Evolutionary conservation across 1,284 basidiomycete species (phyloP).

Genomic region (Quambalaria eucalypti): DNA sequence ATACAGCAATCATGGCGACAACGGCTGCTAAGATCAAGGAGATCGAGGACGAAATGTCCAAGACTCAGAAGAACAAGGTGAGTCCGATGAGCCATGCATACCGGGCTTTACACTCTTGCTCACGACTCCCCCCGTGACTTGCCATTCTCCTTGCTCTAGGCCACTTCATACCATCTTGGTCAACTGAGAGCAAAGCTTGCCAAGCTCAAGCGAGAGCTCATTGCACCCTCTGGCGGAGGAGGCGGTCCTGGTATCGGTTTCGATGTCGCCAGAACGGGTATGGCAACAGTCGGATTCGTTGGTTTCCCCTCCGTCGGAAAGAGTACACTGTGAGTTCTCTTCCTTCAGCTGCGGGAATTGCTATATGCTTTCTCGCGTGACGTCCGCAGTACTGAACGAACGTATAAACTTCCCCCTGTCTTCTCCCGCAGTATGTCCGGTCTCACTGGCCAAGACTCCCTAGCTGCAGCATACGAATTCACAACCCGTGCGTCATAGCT

Average conservation of each 20-base stretch:
- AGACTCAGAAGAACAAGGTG: conserved; percentile 51
- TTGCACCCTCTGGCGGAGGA: conserved; percentile 65
- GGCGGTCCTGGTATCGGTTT: conserved; percentile 66
- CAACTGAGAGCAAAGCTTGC: conserved; percentile 98
- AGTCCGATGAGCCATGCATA: not conserved
- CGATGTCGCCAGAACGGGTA: conserved; percentile 93
- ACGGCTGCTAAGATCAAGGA: conserved; percentile 65
- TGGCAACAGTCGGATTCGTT: conserved; percentile 70
- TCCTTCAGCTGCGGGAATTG: not conserved
- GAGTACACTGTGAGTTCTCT: conserved; percentile 57
- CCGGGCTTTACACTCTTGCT: not conserved
- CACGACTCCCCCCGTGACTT: too few species aligned
- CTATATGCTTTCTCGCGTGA: too few species aligned
- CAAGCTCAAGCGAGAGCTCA: conserved; percentile 88
- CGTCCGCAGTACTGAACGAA: not conserved
- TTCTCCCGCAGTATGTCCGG: conserved; percentile 84
- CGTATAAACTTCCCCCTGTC: conserved; percentile 5
- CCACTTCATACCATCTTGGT: conserved; percentile 67
- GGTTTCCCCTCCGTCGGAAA: conserved; percentile 53
- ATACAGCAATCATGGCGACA: not conserved
- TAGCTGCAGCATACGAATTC: conserved; percentile 97
- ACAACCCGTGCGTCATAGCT: conserved; percentile 58
- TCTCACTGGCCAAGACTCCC: conserved; percentile 91
- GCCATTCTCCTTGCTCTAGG: conserved; percentile 52
- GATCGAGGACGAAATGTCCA: conserved; percentile 91